Evolutionary conservation across 2,329 filamentous ascomycete species (phyloP).

Genomic region (Penicillium sp.): DNA sequence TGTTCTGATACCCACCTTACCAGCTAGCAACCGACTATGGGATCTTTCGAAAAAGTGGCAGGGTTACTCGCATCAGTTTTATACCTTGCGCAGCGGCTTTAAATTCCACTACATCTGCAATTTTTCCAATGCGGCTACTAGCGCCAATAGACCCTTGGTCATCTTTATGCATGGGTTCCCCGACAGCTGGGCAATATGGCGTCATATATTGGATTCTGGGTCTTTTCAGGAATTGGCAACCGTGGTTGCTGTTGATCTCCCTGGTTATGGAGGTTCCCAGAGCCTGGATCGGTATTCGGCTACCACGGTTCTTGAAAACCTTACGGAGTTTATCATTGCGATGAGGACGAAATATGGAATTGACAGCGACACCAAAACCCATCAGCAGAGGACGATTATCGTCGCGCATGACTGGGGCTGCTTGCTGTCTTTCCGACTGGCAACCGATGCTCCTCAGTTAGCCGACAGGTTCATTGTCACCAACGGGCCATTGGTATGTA

Average conservation of each 20-base stretch:
- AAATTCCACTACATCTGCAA: slow-evolving; percentile 62
- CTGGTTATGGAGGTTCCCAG: slow-evolving; percentile 64
- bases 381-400: slow-evolving; percentile 52
- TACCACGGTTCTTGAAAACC: slow-evolving; percentile 56
- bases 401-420: slow-evolving; percentile 63
- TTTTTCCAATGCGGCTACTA: slow-evolving; percentile 27
- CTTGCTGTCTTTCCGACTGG: slow-evolving; percentile 58
- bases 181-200: slow-evolving; percentile 63
- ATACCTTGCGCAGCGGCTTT: slow-evolving; percentile 54
- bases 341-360: slow-evolving; percentile 55
- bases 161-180: slow-evolving; percentile 66
- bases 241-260: slow-evolving; percentile 61
- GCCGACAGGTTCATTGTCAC: slow-evolving; percentile 61
- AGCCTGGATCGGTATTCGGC: slow-evolving; percentile 55
- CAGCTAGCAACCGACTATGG: slow-evolving; percentile 61
- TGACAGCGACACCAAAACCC: slow-evolving; percentile 32
- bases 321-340: slow-evolving; percentile 59
- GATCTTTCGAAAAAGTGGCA: slow-evolving; percentile 54
- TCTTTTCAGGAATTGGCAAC: slow-evolving; percentile 46
- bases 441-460: slow-evolving; percentile 61
- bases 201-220: slow-evolving; percentile 50
- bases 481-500: slow-evolving; percentile 58
- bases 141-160: slow-evolving; percentile 46
- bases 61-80: slow-evolving; percentile 57
- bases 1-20: neutral